phyloP scores from a whole-genome alignment of 768 basidiomycete species.

The Gelatoporia subvermispora region DNA sequence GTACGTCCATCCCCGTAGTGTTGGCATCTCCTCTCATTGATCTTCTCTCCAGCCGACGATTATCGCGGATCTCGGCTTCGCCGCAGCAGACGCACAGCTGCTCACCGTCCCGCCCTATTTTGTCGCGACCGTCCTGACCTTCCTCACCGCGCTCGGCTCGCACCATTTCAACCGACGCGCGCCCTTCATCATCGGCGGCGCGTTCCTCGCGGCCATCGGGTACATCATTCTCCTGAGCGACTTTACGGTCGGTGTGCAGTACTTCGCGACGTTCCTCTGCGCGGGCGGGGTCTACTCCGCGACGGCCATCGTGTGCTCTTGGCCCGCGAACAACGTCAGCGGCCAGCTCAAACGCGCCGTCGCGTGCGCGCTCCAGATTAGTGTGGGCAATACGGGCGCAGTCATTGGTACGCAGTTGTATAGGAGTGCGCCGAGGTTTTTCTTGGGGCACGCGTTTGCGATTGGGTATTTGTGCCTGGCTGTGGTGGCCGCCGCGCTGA shows the following conservation, averaged over 20 bases:
- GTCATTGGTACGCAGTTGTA: conserved; percentile 11
- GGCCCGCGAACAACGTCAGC: conserved; percentile 11
- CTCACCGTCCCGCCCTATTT: conserved; percentile 68
- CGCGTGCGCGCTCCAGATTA: conserved; percentile 9
- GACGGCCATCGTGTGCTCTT: conserved; percentile 6
- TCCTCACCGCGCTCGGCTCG: conserved; percentile 1
- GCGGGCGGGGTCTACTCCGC: conserved; percentile 9
- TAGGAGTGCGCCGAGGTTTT: conserved; percentile 5
- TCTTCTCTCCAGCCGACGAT: neutral
- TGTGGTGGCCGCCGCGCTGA: neutral
- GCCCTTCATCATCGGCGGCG: conserved; percentile 10
- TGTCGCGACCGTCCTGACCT: conserved; percentile 7
- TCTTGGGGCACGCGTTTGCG: conserved; percentile 6
- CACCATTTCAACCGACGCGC: conserved; percentile 6
- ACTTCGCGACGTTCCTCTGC: conserved; percentile 11
- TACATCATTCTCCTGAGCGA: conserved; percentile 7
- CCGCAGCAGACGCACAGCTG: conserved; percentile 52
- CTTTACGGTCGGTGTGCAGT: conserved; percentile 9
- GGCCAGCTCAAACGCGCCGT: conserved; percentile 10
- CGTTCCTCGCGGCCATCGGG: conserved; percentile 8
- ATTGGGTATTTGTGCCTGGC: conserved; percentile 3
- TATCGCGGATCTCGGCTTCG: conserved; percentile 48
- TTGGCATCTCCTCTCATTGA: neutral
- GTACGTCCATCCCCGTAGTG: neutral
- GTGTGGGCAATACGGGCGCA: conserved; percentile 6